Conservation (phyloP, 2,329 filamentous ascomycete genomes). For the Fusarium musae region DNA sequence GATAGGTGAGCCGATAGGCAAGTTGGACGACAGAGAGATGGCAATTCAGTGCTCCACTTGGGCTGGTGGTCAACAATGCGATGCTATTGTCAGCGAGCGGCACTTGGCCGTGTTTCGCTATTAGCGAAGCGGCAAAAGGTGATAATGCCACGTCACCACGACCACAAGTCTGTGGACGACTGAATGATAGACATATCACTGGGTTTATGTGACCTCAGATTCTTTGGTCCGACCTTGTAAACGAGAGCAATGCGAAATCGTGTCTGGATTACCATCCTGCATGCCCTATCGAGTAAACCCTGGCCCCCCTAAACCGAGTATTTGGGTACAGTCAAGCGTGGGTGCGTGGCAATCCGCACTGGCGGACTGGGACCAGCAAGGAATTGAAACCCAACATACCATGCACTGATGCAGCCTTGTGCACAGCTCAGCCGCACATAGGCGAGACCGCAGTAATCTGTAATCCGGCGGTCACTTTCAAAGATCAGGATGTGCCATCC, state of each 20-base stretch:
- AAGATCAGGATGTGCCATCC: slow-evolving; percentile 30
- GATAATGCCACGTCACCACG: slow-evolving; percentile 41
- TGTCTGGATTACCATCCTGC: slow-evolving; percentile 41
- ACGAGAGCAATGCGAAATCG: slow-evolving; percentile 33
- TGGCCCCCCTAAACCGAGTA: slow-evolving; percentile 42
- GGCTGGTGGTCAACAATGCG: slow-evolving; percentile 10
- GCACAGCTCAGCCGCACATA: slow-evolving; percentile 27
- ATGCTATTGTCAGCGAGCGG: slow-evolving; percentile 24
- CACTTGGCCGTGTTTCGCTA: slow-evolving; percentile 31
- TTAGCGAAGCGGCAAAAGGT: slow-evolving; percentile 24
- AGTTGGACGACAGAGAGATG: not conserved
- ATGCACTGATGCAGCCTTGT: slow-evolving; percentile 21
- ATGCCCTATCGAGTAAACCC: slow-evolving; percentile 39
- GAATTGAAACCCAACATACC: slow-evolving; percentile 29
- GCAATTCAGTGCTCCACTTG: slow-evolving; percentile 6
- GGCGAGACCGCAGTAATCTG: slow-evolving; percentile 19
- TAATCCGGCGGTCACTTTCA: slow-evolving; percentile 29
- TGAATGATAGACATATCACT: slow-evolving; percentile 2
- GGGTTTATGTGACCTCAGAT: slow-evolving; percentile 14
- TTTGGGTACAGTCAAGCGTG: slow-evolving; percentile 38
- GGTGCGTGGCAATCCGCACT: slow-evolving; percentile 33
- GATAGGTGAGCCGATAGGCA: slow-evolving; percentile 10
- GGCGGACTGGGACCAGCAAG: slow-evolving; percentile 6
- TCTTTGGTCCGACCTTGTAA: slow-evolving; percentile 26
- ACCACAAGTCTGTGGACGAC: slow-evolving; percentile 13